Conservation (phyloP, 1,284 basidiomycete genomes). For the Cutaneotrichosporon arboriforme region DNA sequence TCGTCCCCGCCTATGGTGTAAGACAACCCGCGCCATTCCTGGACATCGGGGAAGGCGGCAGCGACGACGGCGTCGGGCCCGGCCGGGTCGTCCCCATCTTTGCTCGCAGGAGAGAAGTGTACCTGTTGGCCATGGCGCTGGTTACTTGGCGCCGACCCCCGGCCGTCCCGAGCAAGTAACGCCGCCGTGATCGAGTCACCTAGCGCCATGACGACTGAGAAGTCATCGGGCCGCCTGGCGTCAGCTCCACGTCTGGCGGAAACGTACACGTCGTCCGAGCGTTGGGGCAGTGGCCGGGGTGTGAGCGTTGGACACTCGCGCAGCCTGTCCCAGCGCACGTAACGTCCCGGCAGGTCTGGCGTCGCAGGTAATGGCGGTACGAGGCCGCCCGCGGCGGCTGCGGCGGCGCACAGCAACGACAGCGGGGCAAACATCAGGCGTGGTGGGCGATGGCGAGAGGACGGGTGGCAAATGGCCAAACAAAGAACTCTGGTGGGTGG, state of each 20-base stretch:
- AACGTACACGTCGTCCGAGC: constrained; percentile 24
- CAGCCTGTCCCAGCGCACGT: neutral
- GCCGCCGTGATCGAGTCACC: constrained; percentile 49
- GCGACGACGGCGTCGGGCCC: neutral
- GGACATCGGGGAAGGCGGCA: constrained; percentile 14
- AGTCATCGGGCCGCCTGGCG: constrained; percentile 44
- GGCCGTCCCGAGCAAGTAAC: constrained; percentile 30
- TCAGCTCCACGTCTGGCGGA: neutral
- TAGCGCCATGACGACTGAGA: constrained; percentile 44
- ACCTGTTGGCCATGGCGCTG: too few relatives aligned
- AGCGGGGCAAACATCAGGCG: too few relatives aligned
- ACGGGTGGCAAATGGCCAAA: too few relatives aligned
- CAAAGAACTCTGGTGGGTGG: too few relatives aligned
- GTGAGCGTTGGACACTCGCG: neutral
- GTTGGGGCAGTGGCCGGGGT: neutral
- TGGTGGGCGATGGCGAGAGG: too few relatives aligned
- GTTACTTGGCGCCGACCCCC: too few relatives aligned
- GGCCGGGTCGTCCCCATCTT: too few relatives aligned
- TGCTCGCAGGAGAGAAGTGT: too few relatives aligned
- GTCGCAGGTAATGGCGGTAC: too few relatives aligned
- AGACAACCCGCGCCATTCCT: constrained; percentile 46
- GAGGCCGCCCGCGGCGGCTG: too few relatives aligned
- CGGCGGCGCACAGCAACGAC: too few relatives aligned
- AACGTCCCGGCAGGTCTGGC: neutral
- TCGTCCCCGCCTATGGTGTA: constrained; percentile 45